A percentile compares a stretch with the other conserved stretches of the same genome.
phyloP scores from a whole-genome alignment of 176 grass and related monocot species.

The Luzula sylvatica region DNA sequence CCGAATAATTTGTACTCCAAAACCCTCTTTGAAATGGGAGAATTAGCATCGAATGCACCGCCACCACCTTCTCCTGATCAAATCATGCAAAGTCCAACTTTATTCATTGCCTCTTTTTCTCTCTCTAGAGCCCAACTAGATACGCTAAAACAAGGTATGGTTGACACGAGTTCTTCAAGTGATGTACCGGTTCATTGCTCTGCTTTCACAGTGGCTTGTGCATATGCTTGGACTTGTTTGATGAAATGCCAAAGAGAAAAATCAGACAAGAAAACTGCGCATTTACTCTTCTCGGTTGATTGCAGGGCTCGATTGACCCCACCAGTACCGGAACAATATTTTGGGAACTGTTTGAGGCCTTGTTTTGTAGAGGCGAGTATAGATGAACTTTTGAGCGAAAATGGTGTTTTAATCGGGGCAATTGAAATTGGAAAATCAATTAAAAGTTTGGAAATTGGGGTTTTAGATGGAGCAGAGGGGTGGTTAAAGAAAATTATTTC shows the following conservation, averaged over 20 bases:
- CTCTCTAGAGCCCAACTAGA: conserved; percentile 49
- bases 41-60: conserved; percentile 30
- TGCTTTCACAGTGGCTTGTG: conserved; percentile 77
- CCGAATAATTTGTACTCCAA: conserved; percentile 45
- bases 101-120: conserved; percentile 54
- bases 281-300: conserved; percentile 78
- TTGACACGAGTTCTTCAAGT: conserved; percentile 12
- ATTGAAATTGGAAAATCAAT: conserved; percentile 45
- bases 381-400: conserved; percentile 26
- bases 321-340: conserved; percentile 49
- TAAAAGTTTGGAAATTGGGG: conserved; percentile 46
- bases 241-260: conserved; percentile 7
- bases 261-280: conserved; percentile 19
- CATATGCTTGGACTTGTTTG: conserved; percentile 77
- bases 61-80: conserved; percentile 23
- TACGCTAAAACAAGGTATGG: conserved; percentile 40
- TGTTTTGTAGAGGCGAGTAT: conserved; percentile 66
- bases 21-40: conserved; percentile 71
- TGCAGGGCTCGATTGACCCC: conserved; percentile 57
- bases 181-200: conserved; percentile 43
- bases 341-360: conserved; percentile 82
- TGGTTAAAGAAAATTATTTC: conserved; percentile 82
- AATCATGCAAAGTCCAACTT: conserved; percentile 17
- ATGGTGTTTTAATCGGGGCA: conserved; percentile 44
- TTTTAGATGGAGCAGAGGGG: conserved; percentile 57